These are phyloP conservation scores for Penicillium lagena DNA, from an alignment of 495 filamentous ascomycete species.

Conservation along the genomic window DNA sequence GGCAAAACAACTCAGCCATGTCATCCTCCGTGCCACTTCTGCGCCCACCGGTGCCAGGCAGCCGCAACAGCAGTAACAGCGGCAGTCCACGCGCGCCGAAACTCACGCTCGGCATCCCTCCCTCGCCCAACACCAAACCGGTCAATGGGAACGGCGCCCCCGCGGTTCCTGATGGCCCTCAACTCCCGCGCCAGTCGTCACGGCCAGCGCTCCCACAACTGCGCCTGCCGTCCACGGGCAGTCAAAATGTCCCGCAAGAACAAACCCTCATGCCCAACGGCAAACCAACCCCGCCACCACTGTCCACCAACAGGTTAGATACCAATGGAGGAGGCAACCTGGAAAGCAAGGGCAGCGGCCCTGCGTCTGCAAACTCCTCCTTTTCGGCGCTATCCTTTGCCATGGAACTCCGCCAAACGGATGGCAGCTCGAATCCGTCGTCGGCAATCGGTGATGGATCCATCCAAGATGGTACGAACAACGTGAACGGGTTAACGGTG, in stretches of 20 bases:
- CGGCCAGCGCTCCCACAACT: constrained; percentile 64
- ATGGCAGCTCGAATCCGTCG: constrained; percentile 73
- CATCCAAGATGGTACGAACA: constrained; percentile 61
- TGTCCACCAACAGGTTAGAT: constrained; percentile 53
- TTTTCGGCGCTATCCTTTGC: constrained; percentile 72
- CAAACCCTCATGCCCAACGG: constrained; percentile 39
- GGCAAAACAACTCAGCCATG: constrained; percentile 57
- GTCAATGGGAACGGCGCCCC: constrained; percentile 35
- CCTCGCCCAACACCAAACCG: constrained; percentile 72
- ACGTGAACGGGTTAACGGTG: constrained; percentile 57
- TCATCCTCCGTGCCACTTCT: constrained; percentile 76
- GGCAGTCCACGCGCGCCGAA: constrained; percentile 59
- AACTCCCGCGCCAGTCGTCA: constrained; percentile 27
- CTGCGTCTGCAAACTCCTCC: constrained; percentile 77
- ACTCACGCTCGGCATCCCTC: constrained; percentile 81
- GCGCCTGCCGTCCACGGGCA: constrained; percentile 77
- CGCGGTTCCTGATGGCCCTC: constrained; percentile 17
- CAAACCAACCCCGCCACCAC: constrained; percentile 44
- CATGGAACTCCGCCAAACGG: constrained; percentile 53
- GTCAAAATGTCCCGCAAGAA: constrained; percentile 59
- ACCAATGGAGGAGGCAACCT: constrained; percentile 69
- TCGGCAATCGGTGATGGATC: constrained; percentile 79
- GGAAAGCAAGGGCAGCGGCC: constrained; percentile 66
- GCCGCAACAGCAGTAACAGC: constrained; percentile 52
- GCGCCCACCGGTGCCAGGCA: constrained; percentile 75